These are phyloP conservation scores for Rubia peregrina DNA, from an alignment of 305 asterid genomes.

Conservation along the genomic window DNA sequence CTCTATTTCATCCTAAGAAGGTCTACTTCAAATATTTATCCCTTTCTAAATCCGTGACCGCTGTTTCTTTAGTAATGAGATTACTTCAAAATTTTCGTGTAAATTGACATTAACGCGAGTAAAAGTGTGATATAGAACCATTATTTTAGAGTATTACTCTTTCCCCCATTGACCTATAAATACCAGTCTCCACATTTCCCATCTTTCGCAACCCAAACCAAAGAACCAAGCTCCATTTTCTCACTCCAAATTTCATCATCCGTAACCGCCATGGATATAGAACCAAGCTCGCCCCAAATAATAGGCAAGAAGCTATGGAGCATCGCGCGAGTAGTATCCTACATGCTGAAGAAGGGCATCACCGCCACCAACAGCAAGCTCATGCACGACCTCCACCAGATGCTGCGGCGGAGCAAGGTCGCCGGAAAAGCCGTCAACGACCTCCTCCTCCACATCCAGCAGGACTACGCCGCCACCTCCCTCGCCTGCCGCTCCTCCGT, in stretches of 20 bases:
- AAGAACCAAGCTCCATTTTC: neutral
- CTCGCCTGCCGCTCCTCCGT: slow-evolving; percentile 29
- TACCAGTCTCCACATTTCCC: slow-evolving; percentile 13
- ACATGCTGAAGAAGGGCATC: slow-evolving; percentile 37
- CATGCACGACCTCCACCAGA: slow-evolving; percentile 23
- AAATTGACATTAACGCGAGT: slow-evolving; percentile 16
- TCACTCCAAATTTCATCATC: neutral
- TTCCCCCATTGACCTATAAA: slow-evolving; percentile 16
- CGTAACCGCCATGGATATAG: slow-evolving; percentile 24
- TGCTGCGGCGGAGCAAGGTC: slow-evolving; percentile 27
- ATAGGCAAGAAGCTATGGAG: slow-evolving; percentile 30
- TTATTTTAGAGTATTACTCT: neutral
- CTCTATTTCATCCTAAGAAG: too few species aligned
- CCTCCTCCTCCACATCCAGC: slow-evolving; percentile 26
- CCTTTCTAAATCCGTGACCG: too few species aligned
- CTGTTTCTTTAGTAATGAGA: too few species aligned
- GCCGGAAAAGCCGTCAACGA: slow-evolving; percentile 31
- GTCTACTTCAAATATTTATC: too few species aligned
- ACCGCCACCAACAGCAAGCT: slow-evolving; percentile 30
- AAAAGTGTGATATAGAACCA: neutral
- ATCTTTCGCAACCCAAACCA: slow-evolving; percentile 16
- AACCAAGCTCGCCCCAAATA: slow-evolving; percentile 17
- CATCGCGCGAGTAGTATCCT: slow-evolving; percentile 22
- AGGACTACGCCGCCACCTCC: slow-evolving; percentile 12
- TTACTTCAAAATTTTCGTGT: neutral